A percentile compares a stretch with the other conserved stretches of the same genome.
These are phyloP conservation scores for Colletotrichum theobromicola DNA, from an alignment of 2,329 filamentous ascomycete genomes.

Conservation along the genomic window DNA sequence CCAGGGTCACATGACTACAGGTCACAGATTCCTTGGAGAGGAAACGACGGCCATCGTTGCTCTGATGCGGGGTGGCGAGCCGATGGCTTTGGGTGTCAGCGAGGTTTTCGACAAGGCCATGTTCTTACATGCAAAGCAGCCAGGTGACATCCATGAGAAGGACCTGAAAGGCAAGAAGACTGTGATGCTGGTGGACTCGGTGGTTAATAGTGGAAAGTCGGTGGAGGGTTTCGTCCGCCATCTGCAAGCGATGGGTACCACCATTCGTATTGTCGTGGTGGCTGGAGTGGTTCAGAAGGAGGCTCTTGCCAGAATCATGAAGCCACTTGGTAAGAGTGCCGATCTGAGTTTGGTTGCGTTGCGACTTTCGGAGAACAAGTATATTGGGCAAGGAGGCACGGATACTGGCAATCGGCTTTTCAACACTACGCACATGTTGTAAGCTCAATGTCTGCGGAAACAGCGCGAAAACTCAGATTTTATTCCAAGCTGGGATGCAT, in stretches of 20 bases:
- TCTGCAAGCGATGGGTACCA: constrained; percentile 43
- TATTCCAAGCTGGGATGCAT: no score
- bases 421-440: constrained; percentile 56
- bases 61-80: constrained; percentile 68
- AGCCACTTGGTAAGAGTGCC: constrained; percentile 23
- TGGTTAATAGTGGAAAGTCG: constrained; percentile 62
- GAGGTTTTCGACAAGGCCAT: constrained; percentile 55
- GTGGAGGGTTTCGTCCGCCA: constrained; percentile 52
- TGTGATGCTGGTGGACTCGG: constrained; percentile 63
- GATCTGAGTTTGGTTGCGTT: constrained; percentile 54
- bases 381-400: constrained; percentile 52
- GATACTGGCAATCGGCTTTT: constrained; percentile 67
- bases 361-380: constrained; percentile 61
- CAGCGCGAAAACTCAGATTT: no score
- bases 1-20: constrained; percentile 47
- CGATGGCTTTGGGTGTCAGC: constrained; percentile 64
- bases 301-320: constrained; percentile 24
- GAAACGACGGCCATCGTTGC: constrained; percentile 50
- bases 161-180: constrained; percentile 44
- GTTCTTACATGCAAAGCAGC: constrained; percentile 51
- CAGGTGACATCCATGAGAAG: constrained; percentile 44
- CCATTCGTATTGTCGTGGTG: constrained; percentile 56
- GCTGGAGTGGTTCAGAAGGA: constrained; percentile 58
- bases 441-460: no score
- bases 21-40: constrained; percentile 56